These are phyloP conservation scores for Hirsutella minnesotensis DNA, from an alignment of 2,329 filamentous ascomycete genomes.

Conservation along the genomic window DNA sequence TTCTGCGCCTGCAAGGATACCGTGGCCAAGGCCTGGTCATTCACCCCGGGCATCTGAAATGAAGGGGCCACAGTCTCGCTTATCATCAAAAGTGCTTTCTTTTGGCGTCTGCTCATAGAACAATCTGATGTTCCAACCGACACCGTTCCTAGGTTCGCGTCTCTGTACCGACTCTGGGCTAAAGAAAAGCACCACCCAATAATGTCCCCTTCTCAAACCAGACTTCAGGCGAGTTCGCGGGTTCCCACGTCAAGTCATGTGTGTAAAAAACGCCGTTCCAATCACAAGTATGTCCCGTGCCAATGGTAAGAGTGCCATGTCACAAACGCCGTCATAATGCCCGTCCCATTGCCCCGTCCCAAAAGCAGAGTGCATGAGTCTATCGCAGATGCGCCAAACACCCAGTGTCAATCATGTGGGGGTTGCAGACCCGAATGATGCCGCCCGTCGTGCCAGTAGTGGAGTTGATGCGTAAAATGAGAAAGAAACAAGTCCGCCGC, in stretches of 20 bases:
- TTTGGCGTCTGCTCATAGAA: background rate
- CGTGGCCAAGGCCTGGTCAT: no score
- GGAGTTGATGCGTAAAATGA: background rate
- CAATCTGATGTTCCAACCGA: background rate
- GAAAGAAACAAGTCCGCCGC: background rate
- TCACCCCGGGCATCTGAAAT: no score
- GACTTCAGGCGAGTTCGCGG: background rate
- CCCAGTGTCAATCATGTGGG: background rate
- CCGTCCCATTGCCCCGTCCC: background rate
- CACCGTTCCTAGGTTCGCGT: background rate
- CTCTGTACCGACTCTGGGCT: background rate
- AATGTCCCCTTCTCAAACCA: background rate
- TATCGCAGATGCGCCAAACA: background rate
- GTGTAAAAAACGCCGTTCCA: background rate
- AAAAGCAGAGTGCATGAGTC: background rate
- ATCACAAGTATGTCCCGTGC: background rate
- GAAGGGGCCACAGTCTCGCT: no score
- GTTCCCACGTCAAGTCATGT: background rate
- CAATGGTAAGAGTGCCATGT: background rate
- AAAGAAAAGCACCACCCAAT: background rate
- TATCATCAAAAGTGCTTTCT: no score
- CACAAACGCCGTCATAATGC: background rate
- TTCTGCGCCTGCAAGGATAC: no score
- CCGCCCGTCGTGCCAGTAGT: background rate
- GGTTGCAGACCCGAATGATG: background rate